Evolutionary conservation across 1,139 yeast species (phyloP).

Genomic region (Candida mesenterica): DNA sequence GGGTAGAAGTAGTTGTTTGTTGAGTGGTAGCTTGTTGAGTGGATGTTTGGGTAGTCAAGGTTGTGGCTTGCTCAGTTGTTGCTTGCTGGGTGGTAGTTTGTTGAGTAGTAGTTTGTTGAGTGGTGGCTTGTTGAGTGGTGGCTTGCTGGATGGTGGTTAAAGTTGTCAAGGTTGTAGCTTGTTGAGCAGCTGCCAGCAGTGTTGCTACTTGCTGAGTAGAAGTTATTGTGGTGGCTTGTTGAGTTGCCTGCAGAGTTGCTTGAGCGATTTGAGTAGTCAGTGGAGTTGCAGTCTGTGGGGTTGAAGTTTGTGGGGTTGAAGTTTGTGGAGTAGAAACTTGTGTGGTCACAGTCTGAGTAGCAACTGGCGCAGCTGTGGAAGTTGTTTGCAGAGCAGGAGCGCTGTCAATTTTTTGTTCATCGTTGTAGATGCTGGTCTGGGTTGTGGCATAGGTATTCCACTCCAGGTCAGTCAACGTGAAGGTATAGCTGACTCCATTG

Average conservation of each 20-base stretch:
- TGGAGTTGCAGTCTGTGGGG: constrained; percentile 8
- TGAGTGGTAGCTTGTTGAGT: constrained; percentile 8
- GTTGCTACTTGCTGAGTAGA: constrained; percentile 2
- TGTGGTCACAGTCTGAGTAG: constrained; percentile 6
- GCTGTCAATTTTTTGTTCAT: constrained; percentile 11
- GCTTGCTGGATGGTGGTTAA: background rate
- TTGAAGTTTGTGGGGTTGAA: constrained; percentile 11
- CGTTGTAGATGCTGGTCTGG: constrained; percentile 26
- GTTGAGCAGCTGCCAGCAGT: background rate
- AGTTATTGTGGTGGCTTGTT: constrained; percentile 5
- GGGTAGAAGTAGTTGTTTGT: constrained; percentile 17
- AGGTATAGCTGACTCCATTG: constrained; percentile 60
- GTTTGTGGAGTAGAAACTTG: constrained; percentile 8
- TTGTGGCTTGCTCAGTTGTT: constrained; percentile 6
- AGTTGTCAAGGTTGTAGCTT: background rate
- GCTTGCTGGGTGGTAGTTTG: constrained; percentile 7
- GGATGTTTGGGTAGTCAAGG: constrained; percentile 9
- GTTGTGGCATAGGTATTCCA: constrained; percentile 36
- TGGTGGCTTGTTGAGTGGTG: constrained; percentile 10
- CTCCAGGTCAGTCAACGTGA: constrained; percentile 41
- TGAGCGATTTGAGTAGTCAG: constrained; percentile 7
- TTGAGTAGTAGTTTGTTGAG: constrained; percentile 5
- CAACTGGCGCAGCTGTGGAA: constrained; percentile 7
- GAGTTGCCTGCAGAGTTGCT: constrained; percentile 9
- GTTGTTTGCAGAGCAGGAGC: constrained; percentile 6